These are phyloP conservation scores for Monotropa hypopitys DNA, from an alignment of 179 eudicot genomes.

Conservation along the genomic window DNA sequence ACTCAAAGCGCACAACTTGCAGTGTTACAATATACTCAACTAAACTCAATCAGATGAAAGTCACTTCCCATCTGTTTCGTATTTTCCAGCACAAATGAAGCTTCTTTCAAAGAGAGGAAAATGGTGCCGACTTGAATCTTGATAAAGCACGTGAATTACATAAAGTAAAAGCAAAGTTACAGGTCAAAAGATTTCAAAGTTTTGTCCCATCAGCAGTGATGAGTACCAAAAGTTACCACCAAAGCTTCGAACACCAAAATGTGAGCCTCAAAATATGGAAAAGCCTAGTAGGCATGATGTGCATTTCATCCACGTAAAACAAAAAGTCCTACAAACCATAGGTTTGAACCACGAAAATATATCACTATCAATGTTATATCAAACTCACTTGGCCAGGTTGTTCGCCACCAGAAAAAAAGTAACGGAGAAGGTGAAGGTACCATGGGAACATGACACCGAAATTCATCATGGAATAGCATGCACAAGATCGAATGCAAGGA, in stretches of 20 bases:
- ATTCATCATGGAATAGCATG: neutral
- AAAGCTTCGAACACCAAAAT: neutral
- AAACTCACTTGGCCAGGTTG: neutral
- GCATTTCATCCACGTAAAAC: neutral
- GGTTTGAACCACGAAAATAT: neutral
- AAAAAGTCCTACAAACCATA: neutral
- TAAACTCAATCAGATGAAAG: neutral
- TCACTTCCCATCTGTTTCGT: neutral
- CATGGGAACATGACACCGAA: neutral
- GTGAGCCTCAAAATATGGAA: neutral
- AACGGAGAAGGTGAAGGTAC: neutral
- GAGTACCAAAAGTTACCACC: neutral
- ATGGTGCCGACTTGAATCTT: neutral
- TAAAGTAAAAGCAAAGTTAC: neutral
- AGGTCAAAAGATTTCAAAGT: neutral
- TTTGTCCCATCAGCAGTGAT: neutral
- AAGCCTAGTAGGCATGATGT: neutral
- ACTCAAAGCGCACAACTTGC: neutral
- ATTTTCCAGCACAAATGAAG: neutral
- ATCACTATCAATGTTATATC: neutral
- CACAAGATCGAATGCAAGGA: neutral
- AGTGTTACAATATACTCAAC: neutral
- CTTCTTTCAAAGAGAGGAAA: constrained; percentile 1
- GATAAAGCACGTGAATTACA: neutral
- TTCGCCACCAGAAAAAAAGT: neutral